These are phyloP conservation scores for Hordeum pubiflorum DNA, from an alignment of 202 grass and related monocot species.

Conservation along the genomic window DNA sequence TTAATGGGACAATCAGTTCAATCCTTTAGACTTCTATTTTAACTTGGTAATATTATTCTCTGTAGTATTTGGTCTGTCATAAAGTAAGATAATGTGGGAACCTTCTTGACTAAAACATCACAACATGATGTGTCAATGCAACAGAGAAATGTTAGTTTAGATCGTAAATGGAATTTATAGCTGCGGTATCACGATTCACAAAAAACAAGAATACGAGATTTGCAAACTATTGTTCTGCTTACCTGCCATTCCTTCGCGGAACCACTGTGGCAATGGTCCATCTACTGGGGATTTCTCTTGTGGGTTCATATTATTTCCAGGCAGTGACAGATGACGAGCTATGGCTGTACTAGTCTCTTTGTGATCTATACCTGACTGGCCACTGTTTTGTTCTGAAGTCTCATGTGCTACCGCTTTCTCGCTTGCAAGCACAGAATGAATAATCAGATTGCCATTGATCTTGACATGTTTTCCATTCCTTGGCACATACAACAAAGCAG, in stretches of 20 bases:
- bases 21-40: background rate
- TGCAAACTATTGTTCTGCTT: slow-evolving; percentile 20
- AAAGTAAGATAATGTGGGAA: background rate
- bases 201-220: background rate
- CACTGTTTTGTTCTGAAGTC: slow-evolving; percentile 18
- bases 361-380: slow-evolving; percentile 32
- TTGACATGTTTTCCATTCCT: slow-evolving; percentile 99
- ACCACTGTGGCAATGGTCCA: slow-evolving; percentile 82
- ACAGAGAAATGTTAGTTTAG: background rate
- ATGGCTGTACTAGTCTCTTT: slow-evolving; percentile 62
- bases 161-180: background rate
- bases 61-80: background rate
- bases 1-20: background rate
- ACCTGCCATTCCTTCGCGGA: slow-evolving; percentile 97
- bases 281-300: slow-evolving; percentile 47
- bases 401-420: slow-evolving; percentile 67
- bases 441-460: slow-evolving; percentile 97
- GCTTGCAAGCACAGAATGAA: slow-evolving; percentile 88
- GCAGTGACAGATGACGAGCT: slow-evolving; percentile 43
- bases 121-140: background rate
- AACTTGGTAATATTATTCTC: background rate
- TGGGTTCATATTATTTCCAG: slow-evolving; percentile 39
- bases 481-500: slow-evolving; percentile 89
- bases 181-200: background rate
- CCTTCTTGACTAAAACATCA: background rate